These are phyloP conservation scores for Protostelium mycophagum DNA, from an alignment of 78 protist species.

Conservation along the genomic window DNA sequence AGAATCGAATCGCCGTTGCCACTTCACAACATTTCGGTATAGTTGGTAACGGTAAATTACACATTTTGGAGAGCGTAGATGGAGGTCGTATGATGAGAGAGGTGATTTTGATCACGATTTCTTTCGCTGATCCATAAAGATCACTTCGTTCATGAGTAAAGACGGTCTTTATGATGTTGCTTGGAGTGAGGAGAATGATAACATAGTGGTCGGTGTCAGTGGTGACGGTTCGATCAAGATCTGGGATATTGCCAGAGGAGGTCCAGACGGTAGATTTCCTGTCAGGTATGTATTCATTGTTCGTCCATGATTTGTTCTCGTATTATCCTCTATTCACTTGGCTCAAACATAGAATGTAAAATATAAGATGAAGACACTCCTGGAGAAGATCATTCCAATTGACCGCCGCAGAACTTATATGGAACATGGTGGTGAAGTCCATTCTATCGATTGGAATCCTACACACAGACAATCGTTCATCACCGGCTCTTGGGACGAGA, in stretches of 20 bases:
- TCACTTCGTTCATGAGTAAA: constrained; percentile 45
- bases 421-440: constrained; percentile 74
- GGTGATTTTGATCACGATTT: background rate
- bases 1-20: constrained; percentile 61
- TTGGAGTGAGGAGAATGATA: constrained; percentile 74
- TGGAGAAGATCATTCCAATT: constrained; percentile 19
- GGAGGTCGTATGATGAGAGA: constrained; percentile 3
- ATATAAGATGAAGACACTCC: no score
- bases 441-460: constrained; percentile 68
- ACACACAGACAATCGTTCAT: constrained; percentile 34
- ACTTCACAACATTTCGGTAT: constrained; percentile 80
- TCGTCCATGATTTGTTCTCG: background rate
- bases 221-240: constrained; percentile 81
- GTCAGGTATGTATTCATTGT: background rate
- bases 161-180: constrained; percentile 75
- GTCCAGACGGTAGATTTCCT: background rate
- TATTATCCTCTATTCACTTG: background rate
- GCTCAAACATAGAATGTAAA: background rate
- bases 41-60: constrained; percentile 75
- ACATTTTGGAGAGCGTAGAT: constrained; percentile 36
- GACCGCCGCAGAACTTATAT: constrained; percentile 28
- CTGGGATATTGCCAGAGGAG: constrained; percentile 34
- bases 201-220: constrained; percentile 47
- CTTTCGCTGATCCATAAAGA: constrained; percentile 11
- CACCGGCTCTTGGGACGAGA: constrained; percentile 70